Conservation (phyloP, 2,329 filamentous ascomycete genomes). For the Epichloe sylvatica region DNA sequence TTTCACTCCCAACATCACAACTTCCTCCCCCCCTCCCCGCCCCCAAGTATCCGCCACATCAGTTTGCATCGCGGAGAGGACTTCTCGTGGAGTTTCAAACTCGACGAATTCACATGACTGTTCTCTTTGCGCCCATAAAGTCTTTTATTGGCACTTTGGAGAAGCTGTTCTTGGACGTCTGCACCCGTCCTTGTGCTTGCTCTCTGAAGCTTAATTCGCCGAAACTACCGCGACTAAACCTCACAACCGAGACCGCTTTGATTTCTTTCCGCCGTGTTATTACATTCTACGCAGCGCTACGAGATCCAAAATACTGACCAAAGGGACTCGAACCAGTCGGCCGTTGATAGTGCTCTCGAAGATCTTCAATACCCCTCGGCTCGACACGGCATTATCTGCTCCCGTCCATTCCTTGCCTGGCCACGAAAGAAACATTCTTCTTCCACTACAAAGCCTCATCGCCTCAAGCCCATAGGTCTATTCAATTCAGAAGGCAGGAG, state of each 20-base stretch:
- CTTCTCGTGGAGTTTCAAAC: not conserved
- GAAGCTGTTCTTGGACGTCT: slow-evolving; percentile 26
- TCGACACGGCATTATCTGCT: not conserved
- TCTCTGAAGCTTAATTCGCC: slow-evolving; percentile 7
- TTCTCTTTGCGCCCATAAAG: not conserved
- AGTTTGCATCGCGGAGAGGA: slow-evolving; percentile 1
- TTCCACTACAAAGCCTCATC: not conserved
- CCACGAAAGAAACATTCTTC: not conserved
- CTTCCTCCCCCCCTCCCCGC: slow-evolving; percentile 6
- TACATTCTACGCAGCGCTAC: not conserved
- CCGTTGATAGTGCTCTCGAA: not conserved
- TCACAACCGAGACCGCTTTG: slow-evolving; percentile 2
- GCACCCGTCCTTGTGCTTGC: slow-evolving; percentile 24
- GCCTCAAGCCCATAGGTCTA: not conserved
- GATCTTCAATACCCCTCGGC: not conserved
- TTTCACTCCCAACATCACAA: slow-evolving; percentile 14
- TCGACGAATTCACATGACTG: no score
- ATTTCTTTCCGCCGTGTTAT: not conserved
- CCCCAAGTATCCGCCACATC: slow-evolving; percentile 5
- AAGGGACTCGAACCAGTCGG: not conserved
- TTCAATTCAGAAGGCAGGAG: slow-evolving; percentile 11
- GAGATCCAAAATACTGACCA: not conserved
- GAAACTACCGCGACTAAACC: not conserved
- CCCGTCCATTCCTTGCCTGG: not conserved
- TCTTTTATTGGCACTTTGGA: slow-evolving; percentile 2